phyloP scores from a whole-genome alignment of 495 filamentous ascomycete genomes.

The Pyronema domesticum region DNA sequence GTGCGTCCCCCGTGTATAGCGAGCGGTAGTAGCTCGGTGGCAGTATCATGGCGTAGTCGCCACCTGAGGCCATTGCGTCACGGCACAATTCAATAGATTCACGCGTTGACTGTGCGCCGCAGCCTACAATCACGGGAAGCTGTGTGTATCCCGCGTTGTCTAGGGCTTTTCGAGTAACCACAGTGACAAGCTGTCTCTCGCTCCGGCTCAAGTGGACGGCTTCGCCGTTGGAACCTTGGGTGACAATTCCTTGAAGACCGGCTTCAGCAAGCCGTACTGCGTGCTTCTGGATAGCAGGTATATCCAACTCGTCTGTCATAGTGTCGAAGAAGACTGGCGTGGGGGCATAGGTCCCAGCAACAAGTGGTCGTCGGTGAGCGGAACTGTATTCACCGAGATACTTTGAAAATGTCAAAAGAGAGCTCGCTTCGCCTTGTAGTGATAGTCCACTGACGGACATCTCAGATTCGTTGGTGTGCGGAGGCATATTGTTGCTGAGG shows the following conservation, averaged over 20 bases:
- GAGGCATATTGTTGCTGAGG: background rate
- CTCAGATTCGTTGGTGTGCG: slow-evolving; percentile 1
- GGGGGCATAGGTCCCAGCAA: slow-evolving; percentile 72
- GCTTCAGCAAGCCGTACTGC: slow-evolving; percentile 66
- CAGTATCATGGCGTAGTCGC: slow-evolving; percentile 68
- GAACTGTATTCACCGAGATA: slow-evolving; percentile 4
- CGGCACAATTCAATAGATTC: slow-evolving; percentile 68
- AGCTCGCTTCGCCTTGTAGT: background rate
- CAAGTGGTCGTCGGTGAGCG: slow-evolving; percentile 38
- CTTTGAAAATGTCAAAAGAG: background rate
- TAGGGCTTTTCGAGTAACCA: slow-evolving; percentile 55
- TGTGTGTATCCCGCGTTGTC: slow-evolving; percentile 48
- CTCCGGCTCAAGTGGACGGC: slow-evolving; percentile 58
- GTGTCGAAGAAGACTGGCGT: slow-evolving; percentile 83
- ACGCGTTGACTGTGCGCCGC: slow-evolving; percentile 65
- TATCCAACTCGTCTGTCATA: slow-evolving; percentile 63
- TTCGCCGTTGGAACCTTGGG: slow-evolving; percentile 83
- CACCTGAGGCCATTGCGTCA: slow-evolving; percentile 56
- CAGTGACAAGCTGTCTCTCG: slow-evolving; percentile 53
- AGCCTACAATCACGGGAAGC: slow-evolving; percentile 69
- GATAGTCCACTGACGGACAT: background rate
- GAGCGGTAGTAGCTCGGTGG: slow-evolving; percentile 73
- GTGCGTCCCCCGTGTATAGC: slow-evolving; percentile 37
- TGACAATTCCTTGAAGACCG: slow-evolving; percentile 63
- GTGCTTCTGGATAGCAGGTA: slow-evolving; percentile 51